Percentiles rank a stretch among this genome's conserved stretches.
Evolutionary conservation across 148 eudicot species (phyloP).

Genomic region (Drosera capensis): DNA sequence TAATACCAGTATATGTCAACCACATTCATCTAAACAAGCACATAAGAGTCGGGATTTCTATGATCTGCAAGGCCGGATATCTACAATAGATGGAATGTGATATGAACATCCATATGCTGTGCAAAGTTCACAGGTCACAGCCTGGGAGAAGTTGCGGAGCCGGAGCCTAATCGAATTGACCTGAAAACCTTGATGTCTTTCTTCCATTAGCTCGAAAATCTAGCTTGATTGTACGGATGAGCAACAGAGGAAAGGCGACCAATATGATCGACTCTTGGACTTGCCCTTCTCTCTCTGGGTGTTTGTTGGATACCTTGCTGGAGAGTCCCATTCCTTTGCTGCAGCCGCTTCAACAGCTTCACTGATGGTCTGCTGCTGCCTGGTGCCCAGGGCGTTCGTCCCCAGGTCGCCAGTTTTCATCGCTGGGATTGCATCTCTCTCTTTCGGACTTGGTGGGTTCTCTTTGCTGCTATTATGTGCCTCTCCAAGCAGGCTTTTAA

Average conservation of each 20-base stretch:
- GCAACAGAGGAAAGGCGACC: slow-evolving; percentile 69
- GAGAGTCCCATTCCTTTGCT: slow-evolving; percentile 59
- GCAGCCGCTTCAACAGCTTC: slow-evolving; percentile 8
- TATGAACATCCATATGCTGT: too few species aligned
- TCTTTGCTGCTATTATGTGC: slow-evolving; percentile 22
- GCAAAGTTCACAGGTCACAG: too few species aligned
- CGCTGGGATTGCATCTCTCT: slow-evolving; percentile 14
- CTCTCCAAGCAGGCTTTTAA: slow-evolving; percentile 55
- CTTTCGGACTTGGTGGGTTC: slow-evolving; percentile 26
- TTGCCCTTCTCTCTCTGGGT: slow-evolving; percentile 50
- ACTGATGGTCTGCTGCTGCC: background rate
- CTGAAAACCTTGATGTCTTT: background rate
- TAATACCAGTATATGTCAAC: too few species aligned
- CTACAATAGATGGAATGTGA: too few species aligned
- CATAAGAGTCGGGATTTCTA: too few species aligned
- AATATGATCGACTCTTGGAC: slow-evolving; percentile 30
- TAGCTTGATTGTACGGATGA: slow-evolving; percentile 42
- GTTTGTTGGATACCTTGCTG: slow-evolving; percentile 43
- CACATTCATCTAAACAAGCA: too few species aligned
- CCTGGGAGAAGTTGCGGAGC: too few species aligned
- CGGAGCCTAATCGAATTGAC: too few species aligned
- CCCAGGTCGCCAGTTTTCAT: slow-evolving; percentile 7
- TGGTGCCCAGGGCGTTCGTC: background rate
- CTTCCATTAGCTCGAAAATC: background rate
- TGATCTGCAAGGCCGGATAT: too few species aligned